Conservation (phyloP, 73 alveolate genomes). For the Paramecium caudatum region DNA sequence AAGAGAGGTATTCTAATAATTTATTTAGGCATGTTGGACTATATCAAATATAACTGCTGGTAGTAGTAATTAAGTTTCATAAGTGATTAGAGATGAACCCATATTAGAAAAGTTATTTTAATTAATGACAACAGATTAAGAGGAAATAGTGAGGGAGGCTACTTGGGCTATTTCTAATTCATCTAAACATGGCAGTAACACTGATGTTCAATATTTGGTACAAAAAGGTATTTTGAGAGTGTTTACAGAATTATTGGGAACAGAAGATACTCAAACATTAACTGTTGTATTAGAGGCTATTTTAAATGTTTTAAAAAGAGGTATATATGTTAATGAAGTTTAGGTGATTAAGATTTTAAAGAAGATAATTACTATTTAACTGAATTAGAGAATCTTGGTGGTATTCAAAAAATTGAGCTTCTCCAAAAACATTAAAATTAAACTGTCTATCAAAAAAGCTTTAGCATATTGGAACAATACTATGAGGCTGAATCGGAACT, state of each 20-base stretch:
- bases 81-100: constrained; percentile 81
- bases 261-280: constrained; percentile 85
- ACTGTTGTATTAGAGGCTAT: constrained; percentile 95
- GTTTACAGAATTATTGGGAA: constrained; percentile 74
- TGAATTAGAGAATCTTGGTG: constrained; percentile 88
- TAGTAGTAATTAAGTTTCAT: constrained; percentile 83
- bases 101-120: constrained; percentile 80
- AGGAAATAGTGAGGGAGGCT: constrained; percentile 93
- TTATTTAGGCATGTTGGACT: constrained; percentile 90
- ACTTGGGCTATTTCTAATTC: constrained; percentile 95
- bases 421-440: constrained; percentile 94
- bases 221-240: constrained; percentile 86
- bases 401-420: constrained; percentile 84
- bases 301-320: constrained; percentile 84
- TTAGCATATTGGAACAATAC: constrained; percentile 88
- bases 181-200: constrained; percentile 87
- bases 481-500: constrained; percentile 85
- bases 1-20: constrained; percentile 80
- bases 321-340: constrained; percentile 73
- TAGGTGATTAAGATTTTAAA: constrained; percentile 62
- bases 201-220: constrained; percentile 83
- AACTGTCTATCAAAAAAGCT: constrained; percentile 88
- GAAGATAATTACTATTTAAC: constrained; percentile 82
- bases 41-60: constrained; percentile 98
- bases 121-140: constrained; percentile 80